Base-by-base conservation (phyloP, 148 eudicot genomes). In the Silene uniflora region DNA sequence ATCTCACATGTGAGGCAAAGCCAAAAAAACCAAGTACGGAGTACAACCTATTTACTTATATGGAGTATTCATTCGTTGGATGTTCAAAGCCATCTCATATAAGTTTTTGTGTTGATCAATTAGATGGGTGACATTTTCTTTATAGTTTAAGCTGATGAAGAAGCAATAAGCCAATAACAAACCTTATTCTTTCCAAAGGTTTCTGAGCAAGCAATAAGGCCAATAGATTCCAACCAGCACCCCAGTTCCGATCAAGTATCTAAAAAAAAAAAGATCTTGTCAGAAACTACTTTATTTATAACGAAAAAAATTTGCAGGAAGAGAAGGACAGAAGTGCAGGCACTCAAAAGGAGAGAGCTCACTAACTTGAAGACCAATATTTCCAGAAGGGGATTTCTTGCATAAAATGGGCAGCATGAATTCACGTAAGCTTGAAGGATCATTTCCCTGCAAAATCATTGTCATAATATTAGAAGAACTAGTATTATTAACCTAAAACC, bases 161-260 rank as follows among this genome's bases (percentile, higher is more conserved):
- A 29, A 23, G 65, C 49, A 59, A 72, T 2, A 19, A 29, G n/a
- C 60, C 49, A 59, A 72, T 2, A 19, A 35, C 59, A 5, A 78
- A 95, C 99, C 99, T 92, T 82, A 92, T 89, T 84, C 99, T 88
- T 54, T 88, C 82, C 59, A 87, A 86, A 67, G 94, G 87, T 81
- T 92, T 96, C 77, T 90, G 81, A 7, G 99, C 98, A 74, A 96
- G 94, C 76, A 96, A 81, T 49, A 86, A 81, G 5, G 98, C 83
- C 69, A 95, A 86, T 60, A 96, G 87, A 76, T 96, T 86, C 99
- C 99, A 96, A 64, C 99, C 99, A 23, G 95, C 95, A 77, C 99
- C 99, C 97, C 97, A 96, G 81, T 89, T 92, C 72, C 99, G 86
- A 82, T 96, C 99, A 69, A 96, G 94, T 59, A 96, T 96, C 99